phyloP scores from a whole-genome alignment of 225 moss, liverwort and hornwort genomes.

The Neckera pumila region DNA sequence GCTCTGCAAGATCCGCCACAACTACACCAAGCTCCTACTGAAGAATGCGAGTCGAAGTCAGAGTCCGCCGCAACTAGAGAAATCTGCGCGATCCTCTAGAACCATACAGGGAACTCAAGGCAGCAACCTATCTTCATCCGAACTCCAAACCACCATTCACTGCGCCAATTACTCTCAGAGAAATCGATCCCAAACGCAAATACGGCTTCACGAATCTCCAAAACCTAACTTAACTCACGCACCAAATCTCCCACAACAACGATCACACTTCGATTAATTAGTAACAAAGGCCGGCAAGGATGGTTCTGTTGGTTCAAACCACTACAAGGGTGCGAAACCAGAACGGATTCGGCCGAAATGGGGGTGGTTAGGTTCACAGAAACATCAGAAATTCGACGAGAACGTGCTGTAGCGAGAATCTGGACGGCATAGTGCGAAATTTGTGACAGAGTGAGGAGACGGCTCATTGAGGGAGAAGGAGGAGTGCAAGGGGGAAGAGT shows the following conservation, averaged over 20 bases:
- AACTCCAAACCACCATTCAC: background rate
- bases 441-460: background rate
- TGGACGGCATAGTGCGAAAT: background rate
- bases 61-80: background rate
- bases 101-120: background rate
- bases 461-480: background rate
- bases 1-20: background rate
- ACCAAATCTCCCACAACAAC: background rate
- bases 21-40: background rate
- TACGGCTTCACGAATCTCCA: background rate
- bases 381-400: background rate
- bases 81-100: background rate
- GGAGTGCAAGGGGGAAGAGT: background rate
- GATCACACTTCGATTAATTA: background rate
- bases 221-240: background rate
- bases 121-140: background rate
- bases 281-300: background rate
- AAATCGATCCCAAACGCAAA: background rate
- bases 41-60: background rate
- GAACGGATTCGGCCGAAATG: background rate
- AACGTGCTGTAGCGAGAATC: background rate
- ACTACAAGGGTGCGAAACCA: background rate
- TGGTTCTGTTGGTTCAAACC: background rate
- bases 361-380: background rate
- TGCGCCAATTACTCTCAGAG: background rate